Conservation (phyloP, 1,139 yeast genomes). For the Pichia sp. region DNA sequence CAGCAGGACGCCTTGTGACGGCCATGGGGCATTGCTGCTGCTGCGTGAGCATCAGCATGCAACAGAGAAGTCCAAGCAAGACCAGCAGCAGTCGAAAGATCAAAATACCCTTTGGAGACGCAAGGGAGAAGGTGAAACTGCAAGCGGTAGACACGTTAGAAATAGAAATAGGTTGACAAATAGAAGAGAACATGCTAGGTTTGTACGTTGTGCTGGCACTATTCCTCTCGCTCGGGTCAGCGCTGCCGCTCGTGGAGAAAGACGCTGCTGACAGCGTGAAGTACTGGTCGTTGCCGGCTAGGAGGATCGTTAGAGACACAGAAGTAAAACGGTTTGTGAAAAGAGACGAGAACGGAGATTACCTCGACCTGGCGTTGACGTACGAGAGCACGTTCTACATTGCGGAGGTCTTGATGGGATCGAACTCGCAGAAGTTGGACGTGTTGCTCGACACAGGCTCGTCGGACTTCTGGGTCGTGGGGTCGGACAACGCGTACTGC, state of each 20-base stretch:
- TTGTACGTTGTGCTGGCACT: not conserved
- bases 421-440: conserved; percentile 46
- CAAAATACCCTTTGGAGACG: too few relatives aligned
- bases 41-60: too few relatives aligned
- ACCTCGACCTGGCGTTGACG: conserved; percentile 37
- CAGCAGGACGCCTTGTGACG: too few relatives aligned
- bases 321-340: conserved; percentile 13
- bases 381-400: conserved; percentile 49
- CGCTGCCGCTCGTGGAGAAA: not conserved
- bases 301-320: not conserved
- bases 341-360: conserved; percentile 34
- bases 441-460: conserved; percentile 67
- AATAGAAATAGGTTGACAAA: too few relatives aligned
- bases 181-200: not conserved
- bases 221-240: not conserved
- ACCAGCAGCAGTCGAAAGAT: too few relatives aligned
- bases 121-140: too few relatives aligned
- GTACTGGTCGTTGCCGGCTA: conserved; percentile 13
- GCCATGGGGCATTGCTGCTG: too few relatives aligned
- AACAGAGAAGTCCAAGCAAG: too few relatives aligned
- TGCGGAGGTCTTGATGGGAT: conserved; percentile 50
- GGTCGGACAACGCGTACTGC: conserved; percentile 31
- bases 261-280: not conserved
- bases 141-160: too few relatives aligned
- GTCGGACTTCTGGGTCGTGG: conserved; percentile 60